Conservation (phyloP, 1,284 basidiomycete genomes). For the Marasmius tenuissimus region DNA sequence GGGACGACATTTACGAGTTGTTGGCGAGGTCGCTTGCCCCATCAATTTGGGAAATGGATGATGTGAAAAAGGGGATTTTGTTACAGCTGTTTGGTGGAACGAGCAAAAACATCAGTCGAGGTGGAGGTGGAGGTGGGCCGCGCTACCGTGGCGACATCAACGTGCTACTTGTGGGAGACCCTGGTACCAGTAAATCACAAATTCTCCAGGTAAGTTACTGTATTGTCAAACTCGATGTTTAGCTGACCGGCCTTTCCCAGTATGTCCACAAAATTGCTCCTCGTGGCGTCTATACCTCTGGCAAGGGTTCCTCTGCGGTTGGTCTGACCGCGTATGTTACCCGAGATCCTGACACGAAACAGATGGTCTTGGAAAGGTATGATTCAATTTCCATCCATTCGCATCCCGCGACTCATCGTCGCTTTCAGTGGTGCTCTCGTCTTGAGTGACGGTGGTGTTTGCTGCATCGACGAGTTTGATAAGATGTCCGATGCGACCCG, state of each 20-base stretch:
- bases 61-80: conserved; percentile 97
- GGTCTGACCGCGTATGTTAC: conserved; percentile 99
- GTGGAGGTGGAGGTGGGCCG: conserved; percentile 94
- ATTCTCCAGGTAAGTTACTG: conserved; percentile 73
- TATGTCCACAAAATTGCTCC: conserved; percentile 99
- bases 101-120: conserved; percentile 91
- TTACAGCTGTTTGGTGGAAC: conserved; percentile 97
- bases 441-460: conserved; percentile 95
- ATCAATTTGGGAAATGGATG: conserved; percentile 97
- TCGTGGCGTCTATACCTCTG: conserved; percentile 94
- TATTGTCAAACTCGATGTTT: not conserved
- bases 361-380: conserved; percentile 93
- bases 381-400: conserved; percentile 15
- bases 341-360: conserved; percentile 96
- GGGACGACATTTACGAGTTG: conserved; percentile 86
- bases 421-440: conserved; percentile 86
- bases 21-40: conserved; percentile 89
- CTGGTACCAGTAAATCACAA: conserved; percentile 96
- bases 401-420: not conserved
- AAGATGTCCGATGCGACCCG: conserved; percentile 98
- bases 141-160: conserved; percentile 98
- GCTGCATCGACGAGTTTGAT: conserved; percentile 99
- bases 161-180: conserved; percentile 94
- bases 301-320: conserved; percentile 97
- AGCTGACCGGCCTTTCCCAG: conserved; percentile 37